Evolutionary conservation across 495 filamentous ascomycete species (phyloP), one percentile per base, ranked within the genome.

Genomic region (Trichocladium antarcticum): DNA sequence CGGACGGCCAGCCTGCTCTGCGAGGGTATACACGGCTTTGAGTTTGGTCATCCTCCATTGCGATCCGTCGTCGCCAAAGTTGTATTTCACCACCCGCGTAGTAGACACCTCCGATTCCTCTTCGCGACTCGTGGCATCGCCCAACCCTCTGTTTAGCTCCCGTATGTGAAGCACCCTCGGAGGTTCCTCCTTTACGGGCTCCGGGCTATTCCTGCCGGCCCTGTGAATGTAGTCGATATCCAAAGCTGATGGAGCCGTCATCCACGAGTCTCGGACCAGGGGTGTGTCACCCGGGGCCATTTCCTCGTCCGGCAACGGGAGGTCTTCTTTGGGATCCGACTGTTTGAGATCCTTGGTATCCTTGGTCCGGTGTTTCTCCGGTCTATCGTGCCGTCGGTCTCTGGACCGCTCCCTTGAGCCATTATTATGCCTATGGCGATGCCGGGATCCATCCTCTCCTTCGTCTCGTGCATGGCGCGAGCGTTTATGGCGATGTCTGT

Each of bases 41-140:
- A 99, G 75, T 60, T 87, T 95, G 28, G 82, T 90, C 90, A 97
- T 96, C 38, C 92, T 80, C 90, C 93, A 99, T 52, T 84, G 75
- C 15, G 89, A 86, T 0, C 93, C 92, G 12, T 77, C 63, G 63
- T 99, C 93, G 15, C 92, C 92, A 67, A 99, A 95, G 0, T 71
- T 84, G 60, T 97, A 99, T 49, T 73, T 68, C 12, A 93, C 80
- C 28, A 85, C 78, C 53, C 82, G 78, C 50, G 78, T 34, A 14
- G 50, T 38, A 1, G 37, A 1, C 10, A 39, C 10, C 6, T 45
- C 11, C 1, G 35, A 11, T 16, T 34, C 20, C 11, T 43, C 31
- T 4, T 17, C 40, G 2, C 10, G 42, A 12, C 58, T 57, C 4
- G 58, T 74, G 21, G 69, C 56, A 55, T 84, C 79, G 12, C 73